Evolutionary conservation across 1,284 basidiomycete genomes (phyloP), one percentile per base, ranked within the genome.

Genomic region (Trametes hirsuta): DNA sequence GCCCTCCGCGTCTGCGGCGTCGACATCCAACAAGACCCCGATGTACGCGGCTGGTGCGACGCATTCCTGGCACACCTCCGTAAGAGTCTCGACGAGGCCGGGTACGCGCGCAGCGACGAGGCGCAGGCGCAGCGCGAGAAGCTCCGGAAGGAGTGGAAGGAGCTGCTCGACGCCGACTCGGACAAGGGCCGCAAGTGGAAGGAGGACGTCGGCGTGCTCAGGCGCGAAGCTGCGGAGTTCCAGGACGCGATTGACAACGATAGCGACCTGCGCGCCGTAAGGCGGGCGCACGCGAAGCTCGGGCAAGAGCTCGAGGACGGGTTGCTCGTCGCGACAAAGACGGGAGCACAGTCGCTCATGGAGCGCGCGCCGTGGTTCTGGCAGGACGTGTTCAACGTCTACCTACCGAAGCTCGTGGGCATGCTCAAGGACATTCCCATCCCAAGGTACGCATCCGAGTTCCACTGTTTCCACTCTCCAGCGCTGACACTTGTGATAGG

Each of bases 351-450:
- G 65, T 76, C 79, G 10, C 77, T 80, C 2, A 68, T 85, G 65
- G 84, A 87, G 48, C 79, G 84, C 47, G 80, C 81, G 3, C 81
- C 84, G 1, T 90, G 88, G 88, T 81, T 90, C 74, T 89, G 86
- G 85, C 81, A 86, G 69, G 88, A 90, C 54, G 53, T 88, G 6
- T 84, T 88, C 77, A 85, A 83, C 59, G 84, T 87, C 4, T 87
- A 88, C 57, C 65, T 85, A 1, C 87, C 87, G 6, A 79, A 79
- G 10, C 25, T 82, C 1, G 68, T 87, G 53, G 66, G 61, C 34
- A 72, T 80, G 63, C 55, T 88, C 67, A 81, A 81, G 67, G 79
- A 82, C 51, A 73, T 88, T 18, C 86, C 86, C 6, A 87, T 90
- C 53, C 87, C 87, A 6, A 81, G 86, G 88, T 85, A 62, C 10